Evolutionary conservation across 2,329 filamentous ascomycete species (phyloP).

Genomic region (Ophiostoma perfectum): DNA sequence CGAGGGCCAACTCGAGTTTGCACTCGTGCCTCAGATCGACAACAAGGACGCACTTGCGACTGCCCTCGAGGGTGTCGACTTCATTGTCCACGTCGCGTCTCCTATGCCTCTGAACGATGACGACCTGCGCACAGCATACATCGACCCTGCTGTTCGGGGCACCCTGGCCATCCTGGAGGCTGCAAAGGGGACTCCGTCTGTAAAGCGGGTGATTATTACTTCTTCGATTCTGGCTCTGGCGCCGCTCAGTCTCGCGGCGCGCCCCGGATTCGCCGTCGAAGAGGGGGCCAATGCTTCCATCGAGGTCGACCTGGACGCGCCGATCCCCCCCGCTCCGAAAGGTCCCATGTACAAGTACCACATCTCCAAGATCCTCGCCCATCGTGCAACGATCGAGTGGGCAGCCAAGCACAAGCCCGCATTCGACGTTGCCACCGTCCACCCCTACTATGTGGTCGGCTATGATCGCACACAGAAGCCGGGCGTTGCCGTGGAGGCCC

Average conservation of each 20-base stretch:
- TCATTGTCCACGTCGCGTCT: neutral
- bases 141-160: neutral
- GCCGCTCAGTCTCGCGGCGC: neutral
- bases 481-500: neutral
- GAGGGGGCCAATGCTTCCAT: neutral
- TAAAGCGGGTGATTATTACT: neutral
- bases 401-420: neutral
- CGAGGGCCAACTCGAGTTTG: neutral
- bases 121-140: neutral
- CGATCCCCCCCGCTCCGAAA: neutral
- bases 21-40: neutral
- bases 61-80: neutral
- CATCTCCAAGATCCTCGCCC: neutral
- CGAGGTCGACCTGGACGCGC: neutral
- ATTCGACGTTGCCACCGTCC: neutral
- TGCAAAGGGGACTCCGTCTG: neutral
- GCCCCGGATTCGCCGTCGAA: neutral
- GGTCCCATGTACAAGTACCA: neutral
- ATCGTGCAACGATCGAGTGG: neutral
- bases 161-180: neutral
- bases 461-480: neutral
- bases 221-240: neutral
- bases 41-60: neutral
- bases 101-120: neutral
- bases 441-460: neutral